Base-by-base conservation (phyloP, 2,329 filamentous ascomycete genomes). In the Xylariaceae sp. region DNA sequence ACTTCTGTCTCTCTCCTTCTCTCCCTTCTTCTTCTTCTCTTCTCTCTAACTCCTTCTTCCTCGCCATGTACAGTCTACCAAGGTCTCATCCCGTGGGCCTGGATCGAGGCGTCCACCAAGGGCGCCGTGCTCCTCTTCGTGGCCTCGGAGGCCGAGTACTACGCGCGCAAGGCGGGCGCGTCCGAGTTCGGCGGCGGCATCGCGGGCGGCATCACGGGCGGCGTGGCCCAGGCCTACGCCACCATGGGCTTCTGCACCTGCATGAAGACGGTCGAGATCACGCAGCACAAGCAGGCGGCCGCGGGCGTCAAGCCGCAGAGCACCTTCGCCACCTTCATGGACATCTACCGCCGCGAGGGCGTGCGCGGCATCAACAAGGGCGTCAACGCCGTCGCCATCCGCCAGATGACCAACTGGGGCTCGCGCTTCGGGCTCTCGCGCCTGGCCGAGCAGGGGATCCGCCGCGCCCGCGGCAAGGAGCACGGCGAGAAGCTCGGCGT, bases 221-320 rank as follows among this genome's bases (percentile, higher is more conserved):
- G 92, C 74, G 80, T 98, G 39, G 92, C 90, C 29, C 92, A 98
- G 70, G 92, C 92, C 40, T 98, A 98, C 63, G 92, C 92, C 47
- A 98, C 92, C 61, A 98, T 98, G 90, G 92, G 92, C 50, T 98
- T 98, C 80, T 98, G 92, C 69, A 98, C 92, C 42, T 98, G 92
- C 77, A 98, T 98, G 92, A 98, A 98, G 80, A 98, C 92, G 45
- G 92, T 96, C 49, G 92, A 98, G 67, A 98, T 98, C 67, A 98
- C 92, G 58, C 93, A 95, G 70, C 83, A 92, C 74, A 96, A 96
- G 77, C 72, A 92, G 57, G 88, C 86, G 11, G 81, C 86, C 21
- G 49, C 78, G 27, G 92, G 92, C 51, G 77, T 81, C 47, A 86
- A 87, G 68, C 85, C 87, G 16, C 84, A 79, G n/a, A 80, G 86